Conservation (phyloP, 176 grass and related monocot genomes). For the Puccinellia tenuiflora region DNA sequence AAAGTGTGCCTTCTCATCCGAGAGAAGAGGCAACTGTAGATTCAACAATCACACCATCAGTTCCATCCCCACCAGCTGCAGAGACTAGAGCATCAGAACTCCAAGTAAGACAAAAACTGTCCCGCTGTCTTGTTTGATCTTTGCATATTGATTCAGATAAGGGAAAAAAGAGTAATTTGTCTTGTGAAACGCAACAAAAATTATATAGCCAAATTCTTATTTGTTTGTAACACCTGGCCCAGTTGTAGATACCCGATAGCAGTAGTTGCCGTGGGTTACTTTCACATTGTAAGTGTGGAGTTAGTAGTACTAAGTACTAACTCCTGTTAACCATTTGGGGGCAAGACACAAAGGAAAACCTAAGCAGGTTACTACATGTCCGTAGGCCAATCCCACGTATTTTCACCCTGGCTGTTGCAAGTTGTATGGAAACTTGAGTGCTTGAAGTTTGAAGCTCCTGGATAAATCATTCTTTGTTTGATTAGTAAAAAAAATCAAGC, state of each 20-base stretch:
- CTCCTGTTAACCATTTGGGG: background rate
- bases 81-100: constrained; percentile 31
- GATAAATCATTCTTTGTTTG: background rate
- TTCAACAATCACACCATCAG: constrained; percentile 32
- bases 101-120: constrained; percentile 33
- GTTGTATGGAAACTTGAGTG: too few relatives aligned
- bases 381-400: background rate
- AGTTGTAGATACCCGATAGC: too few relatives aligned
- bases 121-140: background rate
- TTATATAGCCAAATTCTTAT: background rate
- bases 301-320: background rate
- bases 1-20: constrained; percentile 33
- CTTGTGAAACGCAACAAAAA: background rate
- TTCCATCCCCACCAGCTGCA: constrained; percentile 34
- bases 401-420: background rate
- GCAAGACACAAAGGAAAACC: too few relatives aligned
- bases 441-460: background rate
- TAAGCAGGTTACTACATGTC: background rate
- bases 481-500: too few relatives aligned
- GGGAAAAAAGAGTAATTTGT: background rate
- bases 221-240: background rate
- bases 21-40: constrained; percentile 27
- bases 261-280: too few relatives aligned
- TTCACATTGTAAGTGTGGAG: too few relatives aligned
- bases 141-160: background rate